Conservation (phyloP, 1,139 yeast species). For the Pneumocystis murina region DNA sequence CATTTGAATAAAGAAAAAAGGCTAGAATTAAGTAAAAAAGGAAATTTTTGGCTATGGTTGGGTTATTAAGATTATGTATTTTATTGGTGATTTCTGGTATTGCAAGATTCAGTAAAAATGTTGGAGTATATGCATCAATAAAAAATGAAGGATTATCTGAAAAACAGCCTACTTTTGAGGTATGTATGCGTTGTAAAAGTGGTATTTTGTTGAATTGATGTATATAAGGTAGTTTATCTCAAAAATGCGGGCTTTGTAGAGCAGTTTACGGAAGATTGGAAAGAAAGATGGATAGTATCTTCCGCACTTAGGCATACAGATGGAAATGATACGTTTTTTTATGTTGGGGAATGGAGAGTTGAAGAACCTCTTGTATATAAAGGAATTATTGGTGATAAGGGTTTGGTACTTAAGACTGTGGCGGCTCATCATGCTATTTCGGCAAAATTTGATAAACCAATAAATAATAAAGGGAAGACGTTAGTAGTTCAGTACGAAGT, state of each 20-base stretch:
- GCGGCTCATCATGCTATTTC: conserved; percentile 75
- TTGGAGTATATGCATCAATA: not conserved
- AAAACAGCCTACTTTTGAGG: not conserved
- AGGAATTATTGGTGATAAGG: conserved; percentile 50
- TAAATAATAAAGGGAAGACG: conserved; percentile 44
- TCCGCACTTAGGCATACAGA: conserved; percentile 33
- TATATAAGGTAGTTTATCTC: not conserved
- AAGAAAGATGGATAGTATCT: conserved; percentile 46
- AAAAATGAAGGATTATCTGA: not conserved
- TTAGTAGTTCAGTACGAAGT: conserved; percentile 81
- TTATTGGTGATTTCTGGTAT: not conserved
- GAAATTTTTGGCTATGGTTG: not conserved
- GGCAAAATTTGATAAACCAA: conserved; percentile 37
- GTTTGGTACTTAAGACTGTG: conserved; percentile 56
- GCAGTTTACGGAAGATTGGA: conserved; percentile 40
- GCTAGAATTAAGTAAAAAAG: not conserved
- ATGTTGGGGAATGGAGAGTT: conserved; percentile 59
- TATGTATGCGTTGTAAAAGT: not conserved
- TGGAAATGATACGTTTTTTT: conserved; percentile 37
- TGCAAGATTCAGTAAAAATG: not conserved
- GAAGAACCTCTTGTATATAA: conserved; percentile 44
- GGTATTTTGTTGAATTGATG: not conserved
- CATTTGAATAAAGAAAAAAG: not conserved
- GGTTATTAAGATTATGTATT: not conserved
- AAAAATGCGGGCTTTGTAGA: conserved; percentile 28